Evolutionary conservation across 768 basidiomycete species (phyloP).

Genomic region (Pseudohyphozyma bogoriensis): DNA sequence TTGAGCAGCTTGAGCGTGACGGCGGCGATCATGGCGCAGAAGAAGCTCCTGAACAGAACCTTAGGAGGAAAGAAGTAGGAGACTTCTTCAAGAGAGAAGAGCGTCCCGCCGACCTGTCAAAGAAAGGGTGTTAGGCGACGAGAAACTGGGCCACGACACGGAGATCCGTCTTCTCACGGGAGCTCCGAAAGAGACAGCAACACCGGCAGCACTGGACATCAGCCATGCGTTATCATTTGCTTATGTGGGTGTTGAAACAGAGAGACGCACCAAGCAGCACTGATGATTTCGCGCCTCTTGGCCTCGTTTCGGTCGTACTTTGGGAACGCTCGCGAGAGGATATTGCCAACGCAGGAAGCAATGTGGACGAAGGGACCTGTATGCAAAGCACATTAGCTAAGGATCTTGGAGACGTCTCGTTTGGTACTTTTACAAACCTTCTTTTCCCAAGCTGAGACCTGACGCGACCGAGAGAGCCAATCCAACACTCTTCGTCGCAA

Average conservation of each 20-base stretch:
- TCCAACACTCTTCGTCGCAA: constrained; percentile 68
- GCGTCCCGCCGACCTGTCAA: constrained; percentile 49
- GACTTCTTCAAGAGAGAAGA: constrained; percentile 80
- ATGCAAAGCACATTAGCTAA: no score
- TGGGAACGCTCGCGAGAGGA: constrained; percentile 66
- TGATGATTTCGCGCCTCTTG: constrained; percentile 86
- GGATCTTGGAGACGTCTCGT: no score
- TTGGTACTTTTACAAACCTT: no score
- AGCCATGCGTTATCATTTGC: neutral
- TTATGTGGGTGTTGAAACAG: neutral
- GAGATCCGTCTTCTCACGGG: constrained; percentile 51
- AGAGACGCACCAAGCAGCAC: constrained; percentile 55
- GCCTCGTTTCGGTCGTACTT: constrained; percentile 98
- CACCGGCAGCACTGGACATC: constrained; percentile 66
- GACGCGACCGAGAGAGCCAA: constrained; percentile 84
- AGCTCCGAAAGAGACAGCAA: constrained; percentile 93
- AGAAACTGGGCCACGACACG: neutral
- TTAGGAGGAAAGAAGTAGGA: constrained; percentile 82
- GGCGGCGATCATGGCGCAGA: constrained; percentile 75
- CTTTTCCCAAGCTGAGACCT: constrained; percentile 77
- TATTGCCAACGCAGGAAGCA: constrained; percentile 84
- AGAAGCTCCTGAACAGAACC: constrained; percentile 95
- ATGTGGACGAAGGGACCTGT: constrained; percentile 90
- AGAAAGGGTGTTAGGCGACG: neutral
- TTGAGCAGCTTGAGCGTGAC: constrained; percentile 71